Evolutionary conservation across 441 rosid species (phyloP).

Genomic region (Viola pubescens): DNA sequence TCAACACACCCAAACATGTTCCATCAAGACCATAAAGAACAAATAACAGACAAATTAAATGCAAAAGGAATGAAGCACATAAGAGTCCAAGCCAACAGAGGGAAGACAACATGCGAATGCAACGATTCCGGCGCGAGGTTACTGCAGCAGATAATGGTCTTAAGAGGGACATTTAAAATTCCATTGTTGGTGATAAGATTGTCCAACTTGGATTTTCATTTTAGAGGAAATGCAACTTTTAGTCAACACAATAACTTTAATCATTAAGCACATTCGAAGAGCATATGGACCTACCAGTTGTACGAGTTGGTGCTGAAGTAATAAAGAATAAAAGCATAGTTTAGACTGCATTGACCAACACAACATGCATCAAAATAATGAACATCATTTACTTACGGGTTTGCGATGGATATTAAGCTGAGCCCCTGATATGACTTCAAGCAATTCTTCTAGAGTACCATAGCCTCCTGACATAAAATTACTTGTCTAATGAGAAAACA

Average conservation of each 20-base stretch:
- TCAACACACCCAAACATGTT: no score
- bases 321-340: not conserved
- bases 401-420: constrained; percentile 93
- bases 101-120: constrained; percentile 19
- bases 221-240: no score
- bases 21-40: no score
- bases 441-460: constrained; percentile 92
- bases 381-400: constrained; percentile 46
- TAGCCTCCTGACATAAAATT: constrained; percentile 61
- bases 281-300: not conserved
- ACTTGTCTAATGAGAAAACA: not conserved
- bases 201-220: not conserved
- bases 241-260: no score
- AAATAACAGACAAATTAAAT: no score
- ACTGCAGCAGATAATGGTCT: not conserved
- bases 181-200: not conserved
- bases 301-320: no score
- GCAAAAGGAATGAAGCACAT: no score
- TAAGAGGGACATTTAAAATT: not conserved
- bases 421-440: constrained; percentile 95
- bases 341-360: not conserved
- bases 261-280: not conserved
- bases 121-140: not conserved
- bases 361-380: not conserved
- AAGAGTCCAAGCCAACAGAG: not conserved